Evolutionary conservation across 2,329 filamentous ascomycete genomes (phyloP).

Genomic region (Dothideomycetidae sp.): DNA sequence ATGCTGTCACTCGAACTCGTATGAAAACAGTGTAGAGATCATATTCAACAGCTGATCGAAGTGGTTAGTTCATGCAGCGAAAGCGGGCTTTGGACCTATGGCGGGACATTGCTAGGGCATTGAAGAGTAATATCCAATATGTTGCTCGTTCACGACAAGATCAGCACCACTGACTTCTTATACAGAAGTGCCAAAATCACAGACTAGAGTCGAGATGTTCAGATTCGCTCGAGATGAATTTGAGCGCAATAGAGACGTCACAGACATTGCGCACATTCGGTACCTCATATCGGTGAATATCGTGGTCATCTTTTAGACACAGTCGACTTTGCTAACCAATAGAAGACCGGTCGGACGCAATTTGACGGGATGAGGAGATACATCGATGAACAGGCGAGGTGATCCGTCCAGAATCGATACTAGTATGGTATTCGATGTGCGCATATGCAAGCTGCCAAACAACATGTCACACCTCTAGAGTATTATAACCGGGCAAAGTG

Average conservation of each 20-base stretch:
- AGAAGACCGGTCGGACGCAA: constrained; percentile 34
- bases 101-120: constrained; percentile 34
- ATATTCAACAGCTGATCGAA: not conserved
- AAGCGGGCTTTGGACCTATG: constrained; percentile 33
- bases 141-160: no score
- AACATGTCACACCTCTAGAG: no score
- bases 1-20: constrained; percentile 25
- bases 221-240: constrained; percentile 37
- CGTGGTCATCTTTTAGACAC: not conserved
- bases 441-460: no score
- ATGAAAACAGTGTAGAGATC: not conserved
- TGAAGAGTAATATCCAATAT: constrained; percentile 19
- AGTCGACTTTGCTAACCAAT: not conserved
- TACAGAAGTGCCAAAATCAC: constrained; percentile 23
- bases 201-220: constrained; percentile 30
- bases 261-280: constrained; percentile 34
- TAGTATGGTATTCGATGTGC: no score
- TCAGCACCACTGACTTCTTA: no score
- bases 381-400: constrained; percentile 22
- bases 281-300: constrained; percentile 32
- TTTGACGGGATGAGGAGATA: constrained; percentile 35
- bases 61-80: constrained; percentile 34
- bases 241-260: constrained; percentile 31
- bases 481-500: no score
- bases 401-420: no score